phyloP scores from a whole-genome alignment of 139 green algal genomes.

The Trebouxia sp. region DNA sequence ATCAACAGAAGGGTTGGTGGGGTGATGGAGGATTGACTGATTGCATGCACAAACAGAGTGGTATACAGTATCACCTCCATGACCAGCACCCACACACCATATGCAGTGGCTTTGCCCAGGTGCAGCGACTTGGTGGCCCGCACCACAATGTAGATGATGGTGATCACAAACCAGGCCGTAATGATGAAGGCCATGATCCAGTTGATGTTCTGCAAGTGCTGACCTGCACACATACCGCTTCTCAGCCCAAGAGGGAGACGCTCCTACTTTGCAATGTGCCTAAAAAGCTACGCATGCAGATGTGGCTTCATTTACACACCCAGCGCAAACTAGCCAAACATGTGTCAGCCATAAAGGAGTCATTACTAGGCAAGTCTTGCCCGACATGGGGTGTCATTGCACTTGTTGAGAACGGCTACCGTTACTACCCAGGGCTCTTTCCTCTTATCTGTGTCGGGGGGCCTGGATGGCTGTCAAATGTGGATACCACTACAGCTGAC shows the following conservation, averaged over 20 bases:
- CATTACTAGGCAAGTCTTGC: too few relatives aligned
- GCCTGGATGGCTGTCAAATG: too few relatives aligned
- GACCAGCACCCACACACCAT: slow-evolving; percentile 25
- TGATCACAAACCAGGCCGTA: slow-evolving; percentile 10
- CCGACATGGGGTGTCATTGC: too few relatives aligned
- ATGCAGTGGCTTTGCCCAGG: slow-evolving; percentile 1
- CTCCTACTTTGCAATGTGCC: neutral
- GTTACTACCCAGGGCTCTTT: too few relatives aligned
- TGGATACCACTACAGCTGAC: too few relatives aligned
- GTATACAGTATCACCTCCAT: slow-evolving; percentile 7
- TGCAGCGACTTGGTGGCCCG: slow-evolving; percentile 22
- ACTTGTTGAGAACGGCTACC: too few relatives aligned
- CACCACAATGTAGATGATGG: slow-evolving; percentile 30
- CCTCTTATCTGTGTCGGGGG: too few relatives aligned
- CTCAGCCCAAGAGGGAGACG: neutral
- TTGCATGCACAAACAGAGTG: too few relatives aligned
- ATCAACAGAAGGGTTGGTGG: neutral
- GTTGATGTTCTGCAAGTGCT: slow-evolving; percentile 20
- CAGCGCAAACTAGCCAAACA: too few relatives aligned
- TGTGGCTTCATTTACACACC: neutral
- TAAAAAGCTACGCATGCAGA: neutral
- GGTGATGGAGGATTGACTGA: neutral
- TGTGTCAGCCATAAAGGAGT: too few relatives aligned
- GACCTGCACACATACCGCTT: slow-evolving; percentile 10
- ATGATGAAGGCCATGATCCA: slow-evolving; percentile 17